Conservation (phyloP, 148 eudicot genomes). For the Diospyros lotus region DNA sequence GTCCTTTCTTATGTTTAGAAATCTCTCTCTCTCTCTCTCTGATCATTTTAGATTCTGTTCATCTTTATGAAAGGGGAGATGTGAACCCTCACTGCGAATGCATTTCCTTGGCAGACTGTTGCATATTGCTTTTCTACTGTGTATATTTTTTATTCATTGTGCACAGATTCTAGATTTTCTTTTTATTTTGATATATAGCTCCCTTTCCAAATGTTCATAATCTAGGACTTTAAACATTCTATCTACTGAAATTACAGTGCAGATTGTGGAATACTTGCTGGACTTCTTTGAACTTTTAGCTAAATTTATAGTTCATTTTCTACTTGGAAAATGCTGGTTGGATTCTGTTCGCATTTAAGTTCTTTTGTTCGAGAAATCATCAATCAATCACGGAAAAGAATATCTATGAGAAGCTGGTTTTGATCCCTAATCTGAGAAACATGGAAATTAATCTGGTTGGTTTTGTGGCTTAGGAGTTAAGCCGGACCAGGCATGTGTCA, state of each 20-base stretch:
- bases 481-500: too few species aligned
- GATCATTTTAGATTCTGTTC: conserved; percentile 11
- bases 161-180: neutral
- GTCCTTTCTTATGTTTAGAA: conserved; percentile 4
- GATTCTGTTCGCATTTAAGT: neutral
- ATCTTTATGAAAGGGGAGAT: conserved; percentile 26
- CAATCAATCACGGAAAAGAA: too few species aligned
- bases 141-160: neutral
- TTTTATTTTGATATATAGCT: neutral
- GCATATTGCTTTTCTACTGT: neutral
- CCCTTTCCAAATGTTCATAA: neutral
- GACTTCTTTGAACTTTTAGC: neutral
- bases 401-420: too few species aligned
- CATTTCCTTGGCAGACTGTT: neutral
- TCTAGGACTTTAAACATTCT: neutral
- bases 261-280: neutral
- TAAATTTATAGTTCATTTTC: neutral
- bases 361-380: neutral
- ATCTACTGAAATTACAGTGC: neutral
- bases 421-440: too few species aligned
- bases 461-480: too few species aligned
- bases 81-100: conserved; percentile 3
- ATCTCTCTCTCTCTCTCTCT: conserved; percentile 7
- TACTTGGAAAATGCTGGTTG: neutral
- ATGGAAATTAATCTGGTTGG: too few species aligned